A percentile compares a stretch with the other conserved stretches of the same genome.
Conservation (phyloP, 2,329 filamentous ascomycete genomes). For the Sclerotinia minor region DNA sequence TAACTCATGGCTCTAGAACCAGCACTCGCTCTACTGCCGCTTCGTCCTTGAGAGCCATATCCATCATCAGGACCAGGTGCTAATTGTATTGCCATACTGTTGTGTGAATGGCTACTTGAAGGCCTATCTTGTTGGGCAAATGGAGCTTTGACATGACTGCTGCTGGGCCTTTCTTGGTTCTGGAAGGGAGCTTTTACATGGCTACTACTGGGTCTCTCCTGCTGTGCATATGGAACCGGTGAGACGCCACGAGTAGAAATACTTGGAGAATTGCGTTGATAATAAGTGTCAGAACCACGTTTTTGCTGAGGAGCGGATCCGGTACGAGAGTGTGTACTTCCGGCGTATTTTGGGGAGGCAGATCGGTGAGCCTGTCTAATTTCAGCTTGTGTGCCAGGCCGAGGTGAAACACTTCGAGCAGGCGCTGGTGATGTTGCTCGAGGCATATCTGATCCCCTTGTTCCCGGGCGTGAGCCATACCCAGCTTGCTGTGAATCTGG, state of each 20-base stretch:
- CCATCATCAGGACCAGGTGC: conserved; percentile 54
- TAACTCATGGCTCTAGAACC: conserved; percentile 53
- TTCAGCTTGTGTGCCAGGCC: conserved; percentile 56
- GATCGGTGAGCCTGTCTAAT: conserved; percentile 50
- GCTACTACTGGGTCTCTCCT: conserved; percentile 54
- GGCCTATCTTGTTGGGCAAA: conserved; percentile 30
- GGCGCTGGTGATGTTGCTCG: conserved; percentile 68
- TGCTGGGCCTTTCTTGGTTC: conserved; percentile 52
- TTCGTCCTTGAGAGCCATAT: conserved; percentile 57
- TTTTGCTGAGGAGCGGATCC: conserved; percentile 45
- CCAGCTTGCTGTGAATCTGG: conserved; percentile 38
- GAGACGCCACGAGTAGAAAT: conserved; percentile 48
- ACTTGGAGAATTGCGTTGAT: conserved; percentile 52
- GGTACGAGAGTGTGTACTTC: conserved; percentile 40
- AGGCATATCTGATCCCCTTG: conserved; percentile 59
- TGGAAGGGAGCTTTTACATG: conserved; percentile 38
- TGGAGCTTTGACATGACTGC: conserved; percentile 43
- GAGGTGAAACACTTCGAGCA: conserved; percentile 62
- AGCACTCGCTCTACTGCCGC: conserved; percentile 51
- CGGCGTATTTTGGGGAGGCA: conserved; percentile 62
- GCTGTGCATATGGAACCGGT: conserved; percentile 42
- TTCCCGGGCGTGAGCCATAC: conserved; percentile 54
- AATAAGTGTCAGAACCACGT: conserved; percentile 52
- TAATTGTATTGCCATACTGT: conserved; percentile 67
- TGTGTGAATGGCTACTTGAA: conserved; percentile 25